Conservation (phyloP, 805 yeast genomes). For the Grigorovia jiainica region DNA sequence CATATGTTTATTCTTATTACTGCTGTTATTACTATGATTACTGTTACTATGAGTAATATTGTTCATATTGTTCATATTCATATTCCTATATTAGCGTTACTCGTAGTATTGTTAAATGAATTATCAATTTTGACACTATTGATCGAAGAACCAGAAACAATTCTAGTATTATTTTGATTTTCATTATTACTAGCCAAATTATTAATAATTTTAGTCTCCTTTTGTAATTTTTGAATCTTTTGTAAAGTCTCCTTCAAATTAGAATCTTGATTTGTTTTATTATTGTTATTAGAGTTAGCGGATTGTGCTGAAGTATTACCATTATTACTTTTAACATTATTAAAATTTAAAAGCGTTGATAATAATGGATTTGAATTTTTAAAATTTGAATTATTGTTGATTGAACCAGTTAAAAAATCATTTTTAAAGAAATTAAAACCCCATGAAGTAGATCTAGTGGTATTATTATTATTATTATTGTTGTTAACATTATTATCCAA, state of each 20-base stretch:
- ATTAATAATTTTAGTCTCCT: background rate
- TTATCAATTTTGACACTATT: constrained; percentile 1
- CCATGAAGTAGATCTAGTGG: no score
- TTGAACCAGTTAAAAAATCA: background rate
- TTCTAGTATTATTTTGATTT: constrained; percentile 1
- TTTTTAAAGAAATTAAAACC: background rate
- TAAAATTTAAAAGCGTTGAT: constrained; percentile 15
- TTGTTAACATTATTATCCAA: background rate
- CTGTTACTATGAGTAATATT: constrained; percentile 13
- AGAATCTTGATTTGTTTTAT: background rate
- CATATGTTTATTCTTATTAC: no score
- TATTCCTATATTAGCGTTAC: background rate
- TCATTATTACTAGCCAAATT: background rate
- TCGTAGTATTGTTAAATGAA: background rate
- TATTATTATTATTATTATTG: background rate
- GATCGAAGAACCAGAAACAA: constrained; percentile 7
- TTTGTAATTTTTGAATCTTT: constrained; percentile 8
- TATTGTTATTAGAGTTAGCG: no score
- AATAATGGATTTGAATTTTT: constrained; percentile 11
- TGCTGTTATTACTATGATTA: background rate
- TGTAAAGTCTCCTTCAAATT: constrained; percentile 11
- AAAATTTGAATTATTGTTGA: background rate
- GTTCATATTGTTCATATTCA: constrained; percentile 3
- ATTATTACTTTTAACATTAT: background rate
- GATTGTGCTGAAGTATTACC: background rate